phyloP scores from a whole-genome alignment of 805 yeast species.

The Zygoascus tannicola region DNA sequence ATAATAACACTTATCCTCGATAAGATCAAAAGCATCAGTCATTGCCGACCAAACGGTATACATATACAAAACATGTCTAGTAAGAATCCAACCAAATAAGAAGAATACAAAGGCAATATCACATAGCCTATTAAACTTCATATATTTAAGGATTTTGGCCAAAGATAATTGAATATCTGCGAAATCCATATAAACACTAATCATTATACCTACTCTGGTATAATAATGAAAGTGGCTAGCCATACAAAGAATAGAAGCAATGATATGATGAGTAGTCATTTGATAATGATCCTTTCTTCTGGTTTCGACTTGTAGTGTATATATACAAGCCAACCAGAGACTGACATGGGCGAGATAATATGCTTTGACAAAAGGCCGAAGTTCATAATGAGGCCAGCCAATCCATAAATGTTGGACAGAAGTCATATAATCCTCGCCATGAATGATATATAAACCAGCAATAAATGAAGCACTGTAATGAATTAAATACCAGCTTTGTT shows the following conservation, averaged over 20 bases:
- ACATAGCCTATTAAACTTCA: conserved; percentile 50
- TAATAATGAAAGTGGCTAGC: conserved; percentile 71
- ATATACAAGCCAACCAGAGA: conserved; percentile 72
- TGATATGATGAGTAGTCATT: conserved; percentile 83
- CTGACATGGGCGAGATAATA: conserved; percentile 69
- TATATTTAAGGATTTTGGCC: conserved; percentile 72
- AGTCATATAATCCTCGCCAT: conserved; percentile 48
- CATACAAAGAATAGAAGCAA: conserved; percentile 55
- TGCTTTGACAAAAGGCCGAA: conserved; percentile 45
- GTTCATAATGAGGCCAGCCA: conserved; percentile 65
- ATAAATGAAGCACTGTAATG: conserved; percentile 50
- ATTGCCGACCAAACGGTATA: conserved; percentile 54
- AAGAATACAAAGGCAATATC: conserved; percentile 63
- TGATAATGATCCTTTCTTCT: conserved; percentile 74
- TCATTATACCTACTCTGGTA: conserved; percentile 68
- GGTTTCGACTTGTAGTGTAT: conserved; percentile 68
- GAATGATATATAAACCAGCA: conserved; percentile 51
- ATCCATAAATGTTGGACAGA: conserved; percentile 50
- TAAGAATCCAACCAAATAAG: conserved; percentile 55
- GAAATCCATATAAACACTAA: conserved; percentile 71
- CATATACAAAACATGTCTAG: conserved; percentile 68
- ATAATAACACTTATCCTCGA: conserved; percentile 25
- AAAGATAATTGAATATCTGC: conserved; percentile 63
- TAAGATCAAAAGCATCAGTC: conserved; percentile 35
- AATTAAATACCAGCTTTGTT: conserved; percentile 70